phyloP scores from a whole-genome alignment of 192 early-diverging fungal genomes.

The Coemansia sp. region DNA sequence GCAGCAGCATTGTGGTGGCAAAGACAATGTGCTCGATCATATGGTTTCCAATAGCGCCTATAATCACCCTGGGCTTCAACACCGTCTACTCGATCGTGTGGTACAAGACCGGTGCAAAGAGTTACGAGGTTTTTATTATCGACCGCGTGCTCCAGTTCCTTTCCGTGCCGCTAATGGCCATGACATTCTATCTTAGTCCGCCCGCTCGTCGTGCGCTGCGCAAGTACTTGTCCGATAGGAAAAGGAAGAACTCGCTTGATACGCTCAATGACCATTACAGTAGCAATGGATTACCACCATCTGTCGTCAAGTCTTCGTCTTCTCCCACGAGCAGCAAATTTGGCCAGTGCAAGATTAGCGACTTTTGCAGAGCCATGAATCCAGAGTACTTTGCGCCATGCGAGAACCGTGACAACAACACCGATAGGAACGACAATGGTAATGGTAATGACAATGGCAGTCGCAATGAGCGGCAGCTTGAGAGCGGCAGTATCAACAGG shows the following conservation, averaged over 20 bases:
- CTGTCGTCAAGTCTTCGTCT: neutral
- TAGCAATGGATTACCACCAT: neutral
- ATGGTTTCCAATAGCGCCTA: conserved; percentile 42
- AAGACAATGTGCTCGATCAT: conserved; percentile 29
- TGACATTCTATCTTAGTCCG: conserved; percentile 43
- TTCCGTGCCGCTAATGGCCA: conserved; percentile 20
- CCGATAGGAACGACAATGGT: neutral
- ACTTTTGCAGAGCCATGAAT: conserved; percentile 5
- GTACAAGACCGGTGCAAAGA: conserved; percentile 13
- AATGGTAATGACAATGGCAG: neutral
- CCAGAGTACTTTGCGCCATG: no score
- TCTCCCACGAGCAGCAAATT: neutral
- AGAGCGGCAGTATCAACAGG: no score
- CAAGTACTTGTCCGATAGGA: conserved; percentile 15
- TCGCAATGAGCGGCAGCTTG: neutral
- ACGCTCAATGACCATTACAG: neutral
- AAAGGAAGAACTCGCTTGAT: neutral
- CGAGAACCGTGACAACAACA: no score
- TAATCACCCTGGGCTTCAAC: conserved; percentile 33
- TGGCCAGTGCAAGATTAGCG: neutral
- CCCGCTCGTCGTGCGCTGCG: conserved; percentile 23
- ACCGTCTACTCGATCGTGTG: conserved; percentile 26
- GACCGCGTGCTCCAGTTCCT: conserved; percentile 43
- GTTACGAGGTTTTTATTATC: conserved; percentile 12
- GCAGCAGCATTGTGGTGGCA: conserved; percentile 21